Evolutionary conservation across 345 rosid species (phyloP).

Genomic region (Leavenworthia alabamica): DNA sequence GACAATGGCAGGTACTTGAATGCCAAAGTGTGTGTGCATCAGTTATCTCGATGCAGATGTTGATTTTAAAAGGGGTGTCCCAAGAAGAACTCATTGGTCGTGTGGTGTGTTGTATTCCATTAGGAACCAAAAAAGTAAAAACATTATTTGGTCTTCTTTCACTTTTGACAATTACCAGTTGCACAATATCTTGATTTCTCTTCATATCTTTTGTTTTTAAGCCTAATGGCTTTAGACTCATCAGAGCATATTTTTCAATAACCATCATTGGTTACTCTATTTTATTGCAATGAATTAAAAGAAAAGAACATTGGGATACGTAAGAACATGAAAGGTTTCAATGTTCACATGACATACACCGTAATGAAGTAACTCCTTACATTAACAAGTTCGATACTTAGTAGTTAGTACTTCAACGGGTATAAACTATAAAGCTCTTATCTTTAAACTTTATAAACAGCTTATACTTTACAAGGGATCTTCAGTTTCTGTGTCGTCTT

Average conservation of each 20-base stretch:
- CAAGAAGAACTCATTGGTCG: slow-evolving; percentile 27
- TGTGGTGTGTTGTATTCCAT: slow-evolving; percentile 8
- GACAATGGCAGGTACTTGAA: slow-evolving; percentile 64
- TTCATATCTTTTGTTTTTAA: background rate
- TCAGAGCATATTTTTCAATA: background rate
- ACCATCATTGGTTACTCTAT: too few species aligned
- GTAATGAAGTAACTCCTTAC: background rate
- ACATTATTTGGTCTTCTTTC: background rate
- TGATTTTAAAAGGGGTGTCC: slow-evolving; percentile 25
- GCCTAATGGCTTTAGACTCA: background rate
- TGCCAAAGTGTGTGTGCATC: slow-evolving; percentile 40
- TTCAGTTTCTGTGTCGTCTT: slow-evolving; percentile 64
- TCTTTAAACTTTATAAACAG: too few species aligned
- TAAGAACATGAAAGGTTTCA: too few species aligned
- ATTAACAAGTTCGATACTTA: too few species aligned
- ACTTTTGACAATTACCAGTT: background rate
- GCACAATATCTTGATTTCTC: background rate
- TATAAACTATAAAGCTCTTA: too few species aligned
- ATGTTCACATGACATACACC: background rate
- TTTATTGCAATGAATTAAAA: too few species aligned
- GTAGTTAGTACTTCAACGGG: too few species aligned
- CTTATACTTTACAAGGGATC: slow-evolving; percentile 29
- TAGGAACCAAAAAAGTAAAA: background rate
- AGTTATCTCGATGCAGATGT: slow-evolving; percentile 26
- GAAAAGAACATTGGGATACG: too few species aligned